Conservation (phyloP, 1,284 basidiomycete genomes). For the Pterula multifida region DNA sequence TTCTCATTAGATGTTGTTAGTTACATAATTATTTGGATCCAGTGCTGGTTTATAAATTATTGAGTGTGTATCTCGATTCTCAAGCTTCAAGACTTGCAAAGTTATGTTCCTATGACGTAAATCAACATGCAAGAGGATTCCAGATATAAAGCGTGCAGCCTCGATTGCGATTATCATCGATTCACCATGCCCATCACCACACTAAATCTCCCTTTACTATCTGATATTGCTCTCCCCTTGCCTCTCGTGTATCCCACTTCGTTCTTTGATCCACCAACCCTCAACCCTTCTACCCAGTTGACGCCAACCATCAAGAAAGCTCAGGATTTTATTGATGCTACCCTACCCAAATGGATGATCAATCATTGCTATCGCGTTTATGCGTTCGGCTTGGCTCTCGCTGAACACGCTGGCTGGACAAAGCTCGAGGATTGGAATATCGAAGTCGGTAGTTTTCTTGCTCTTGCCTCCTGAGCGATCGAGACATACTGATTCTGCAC, state of each 20-base stretch:
- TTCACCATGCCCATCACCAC: neutral
- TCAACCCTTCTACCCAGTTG: neutral
- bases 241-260: neutral
- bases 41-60: no score
- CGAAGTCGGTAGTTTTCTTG: neutral
- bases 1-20: no score
- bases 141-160: no score
- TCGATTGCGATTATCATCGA: no score
- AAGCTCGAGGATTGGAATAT: neutral
- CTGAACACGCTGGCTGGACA: constrained; percentile 4
- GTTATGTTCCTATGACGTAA: no score
- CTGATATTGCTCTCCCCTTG: neutral
- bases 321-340: constrained; percentile 1
- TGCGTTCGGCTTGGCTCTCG: constrained; percentile 3
- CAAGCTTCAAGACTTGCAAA: no score
- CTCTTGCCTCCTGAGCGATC: neutral
- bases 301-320: constrained; percentile 1
- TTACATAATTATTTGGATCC: no score
- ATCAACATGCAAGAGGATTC: no score
- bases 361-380: constrained; percentile 1
- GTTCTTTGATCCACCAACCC: constrained; percentile 2
- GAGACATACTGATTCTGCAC: neutral
- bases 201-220: neutral
- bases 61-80: no score
- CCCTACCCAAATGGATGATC: neutral